Evolutionary conservation across 2,329 filamentous ascomycete genomes (phyloP).

Genomic region (Venturia asperata): DNA sequence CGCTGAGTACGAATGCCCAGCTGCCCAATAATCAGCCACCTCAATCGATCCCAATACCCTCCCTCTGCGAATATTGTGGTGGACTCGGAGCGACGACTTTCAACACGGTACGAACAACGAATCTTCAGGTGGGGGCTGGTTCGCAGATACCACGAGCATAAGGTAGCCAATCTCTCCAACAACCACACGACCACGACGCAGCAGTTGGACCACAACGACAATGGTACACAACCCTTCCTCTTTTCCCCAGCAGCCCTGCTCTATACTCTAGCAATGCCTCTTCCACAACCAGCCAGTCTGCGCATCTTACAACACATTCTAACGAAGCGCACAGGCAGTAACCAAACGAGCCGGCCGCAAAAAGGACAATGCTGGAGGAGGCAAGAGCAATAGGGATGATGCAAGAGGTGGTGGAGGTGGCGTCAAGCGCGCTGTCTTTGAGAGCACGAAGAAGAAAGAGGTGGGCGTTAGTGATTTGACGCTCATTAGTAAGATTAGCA

Average conservation of each 20-base stretch:
- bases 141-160: background rate
- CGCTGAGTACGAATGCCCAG: background rate
- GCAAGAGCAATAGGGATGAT: constrained; percentile 34
- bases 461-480: constrained; percentile 97
- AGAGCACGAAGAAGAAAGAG: constrained; percentile 97
- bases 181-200: background rate
- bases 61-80: background rate
- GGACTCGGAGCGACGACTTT: background rate
- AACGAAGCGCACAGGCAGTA: constrained; percentile 37
- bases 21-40: background rate
- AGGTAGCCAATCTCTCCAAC: background rate
- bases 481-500: constrained; percentile 95
- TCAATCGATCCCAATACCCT: background rate
- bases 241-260: background rate
- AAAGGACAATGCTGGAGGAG: constrained; percentile 38
- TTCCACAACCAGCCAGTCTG: background rate
- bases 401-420: constrained; percentile 51
- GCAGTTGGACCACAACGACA: background rate
- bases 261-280: background rate
- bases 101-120: background rate
- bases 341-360: constrained; percentile 53
- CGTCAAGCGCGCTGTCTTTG: constrained; percentile 93
- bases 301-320: background rate
- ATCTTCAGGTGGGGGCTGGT: background rate
- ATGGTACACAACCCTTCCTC: background rate